phyloP scores from a whole-genome alignment of 1,284 basidiomycete genomes.

The Ustilago shanxiensis region DNA sequence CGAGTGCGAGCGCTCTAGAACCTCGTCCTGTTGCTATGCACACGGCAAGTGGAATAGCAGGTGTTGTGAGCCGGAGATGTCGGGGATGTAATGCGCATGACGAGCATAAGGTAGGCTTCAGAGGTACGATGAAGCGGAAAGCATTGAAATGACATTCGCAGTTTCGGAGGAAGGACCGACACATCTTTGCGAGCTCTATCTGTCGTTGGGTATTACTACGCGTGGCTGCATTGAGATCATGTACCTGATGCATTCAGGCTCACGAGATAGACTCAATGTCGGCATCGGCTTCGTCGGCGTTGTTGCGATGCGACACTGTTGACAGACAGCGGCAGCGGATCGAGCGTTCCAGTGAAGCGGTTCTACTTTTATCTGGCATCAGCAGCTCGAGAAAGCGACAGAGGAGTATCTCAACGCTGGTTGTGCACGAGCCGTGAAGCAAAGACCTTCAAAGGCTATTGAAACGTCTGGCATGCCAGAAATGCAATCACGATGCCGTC shows the following conservation, averaged over 20 bases:
- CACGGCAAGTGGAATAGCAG: not conserved
- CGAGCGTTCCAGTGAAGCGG: constrained; percentile 3
- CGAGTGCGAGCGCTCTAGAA: not conserved
- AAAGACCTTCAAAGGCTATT: no score
- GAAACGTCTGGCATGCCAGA: no score
- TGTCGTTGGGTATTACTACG: not conserved
- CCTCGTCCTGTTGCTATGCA: not conserved
- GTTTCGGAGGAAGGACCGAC: not conserved
- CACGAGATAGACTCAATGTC: no score
- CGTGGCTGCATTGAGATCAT: not conserved
- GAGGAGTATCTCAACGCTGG: no score
- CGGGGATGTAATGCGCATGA: not conserved
- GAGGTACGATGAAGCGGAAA: not conserved
- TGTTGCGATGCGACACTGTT: constrained; percentile 1
- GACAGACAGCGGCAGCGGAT: constrained; percentile 9
- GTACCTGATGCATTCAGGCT: not conserved
- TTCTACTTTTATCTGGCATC: no score
- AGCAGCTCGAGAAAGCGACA: no score
- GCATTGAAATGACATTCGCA: not conserved
- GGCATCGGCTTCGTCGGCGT: not conserved
- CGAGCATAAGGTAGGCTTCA: not conserved
- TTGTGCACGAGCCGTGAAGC: no score
- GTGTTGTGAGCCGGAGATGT: not conserved
- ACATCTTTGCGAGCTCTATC: not conserved
- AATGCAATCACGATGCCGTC: no score